Conservation (phyloP, 495 filamentous ascomycete species). For the Penicillium parvum region DNA sequence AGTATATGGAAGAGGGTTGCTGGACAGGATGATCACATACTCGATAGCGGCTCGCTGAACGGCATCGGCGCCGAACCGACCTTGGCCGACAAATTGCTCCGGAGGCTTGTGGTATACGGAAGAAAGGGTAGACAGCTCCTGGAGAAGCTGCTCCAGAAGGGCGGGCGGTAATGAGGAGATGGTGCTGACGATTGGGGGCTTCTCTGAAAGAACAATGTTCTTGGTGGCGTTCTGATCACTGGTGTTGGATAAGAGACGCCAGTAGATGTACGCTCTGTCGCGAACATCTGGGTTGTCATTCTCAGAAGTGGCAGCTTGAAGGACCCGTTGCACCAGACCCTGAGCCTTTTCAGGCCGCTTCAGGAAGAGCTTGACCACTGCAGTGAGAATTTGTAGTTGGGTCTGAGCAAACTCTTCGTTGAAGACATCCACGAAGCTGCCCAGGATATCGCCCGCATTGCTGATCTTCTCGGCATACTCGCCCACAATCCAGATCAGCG, state of each 20-base stretch:
- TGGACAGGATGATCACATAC: constrained; percentile 32
- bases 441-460: constrained; percentile 87
- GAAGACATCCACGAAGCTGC: constrained; percentile 85
- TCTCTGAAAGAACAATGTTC: constrained; percentile 88
- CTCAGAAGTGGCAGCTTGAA: constrained; percentile 86
- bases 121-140: constrained; percentile 89
- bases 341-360: constrained; percentile 95
- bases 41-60: constrained; percentile 95
- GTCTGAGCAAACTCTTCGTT: constrained; percentile 91
- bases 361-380: constrained; percentile 94
- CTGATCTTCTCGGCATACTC: constrained; percentile 99
- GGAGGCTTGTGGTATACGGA: constrained; percentile 99
- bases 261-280: constrained; percentile 96
- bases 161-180: constrained; percentile 79
- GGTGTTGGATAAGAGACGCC: constrained; percentile 80
- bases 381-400: constrained; percentile 92
- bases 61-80: constrained; percentile 87
- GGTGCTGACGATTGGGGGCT: constrained; percentile 89
- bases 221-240: constrained; percentile 83
- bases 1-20: background rate
- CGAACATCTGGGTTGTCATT: constrained; percentile 97
- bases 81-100: constrained; percentile 92
- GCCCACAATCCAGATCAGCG: constrained; percentile 97
- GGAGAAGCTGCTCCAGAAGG: constrained; percentile 80
- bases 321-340: constrained; percentile 84